These are phyloP conservation scores for Nakazawaea peltata DNA, from an alignment of 805 yeast genomes.

Conservation along the genomic window DNA sequence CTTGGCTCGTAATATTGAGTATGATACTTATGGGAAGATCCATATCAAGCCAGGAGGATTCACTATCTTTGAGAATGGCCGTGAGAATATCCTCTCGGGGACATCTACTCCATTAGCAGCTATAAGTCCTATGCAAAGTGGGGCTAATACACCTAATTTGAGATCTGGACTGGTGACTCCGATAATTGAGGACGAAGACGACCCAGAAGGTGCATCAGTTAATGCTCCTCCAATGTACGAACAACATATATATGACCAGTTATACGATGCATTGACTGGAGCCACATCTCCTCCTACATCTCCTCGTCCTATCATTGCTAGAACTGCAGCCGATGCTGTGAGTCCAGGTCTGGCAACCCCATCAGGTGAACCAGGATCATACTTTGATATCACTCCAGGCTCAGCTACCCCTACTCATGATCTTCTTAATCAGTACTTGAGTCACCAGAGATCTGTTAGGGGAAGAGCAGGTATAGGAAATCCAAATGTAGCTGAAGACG, in stretches of 20 bases:
- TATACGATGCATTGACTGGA: slow-evolving; percentile 26
- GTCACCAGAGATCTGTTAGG: slow-evolving; percentile 4
- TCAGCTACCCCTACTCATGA: slow-evolving; percentile 7
- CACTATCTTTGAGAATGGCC: slow-evolving; percentile 9
- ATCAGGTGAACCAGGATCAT: slow-evolving; percentile 4
- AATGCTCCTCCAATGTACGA: slow-evolving; percentile 36
- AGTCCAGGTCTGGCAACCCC: background rate
- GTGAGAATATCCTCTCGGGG: too few relatives aligned
- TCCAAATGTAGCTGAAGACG: slow-evolving; percentile 8
- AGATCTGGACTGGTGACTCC: slow-evolving; percentile 5
- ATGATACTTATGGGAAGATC: slow-evolving; percentile 17
- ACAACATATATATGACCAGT: slow-evolving; percentile 27
- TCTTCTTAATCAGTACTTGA: slow-evolving; percentile 5
- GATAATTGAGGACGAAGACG: slow-evolving; percentile 5
- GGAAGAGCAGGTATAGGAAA: slow-evolving; percentile 6
- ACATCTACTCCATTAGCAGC: background rate
- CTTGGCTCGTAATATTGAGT: slow-evolving; percentile 17
- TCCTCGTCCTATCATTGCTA: slow-evolving; percentile 8
- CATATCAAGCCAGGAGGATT: slow-evolving; percentile 15
- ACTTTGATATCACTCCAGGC: slow-evolving; percentile 8
- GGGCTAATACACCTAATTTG: background rate
- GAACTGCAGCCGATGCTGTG: slow-evolving; percentile 1
- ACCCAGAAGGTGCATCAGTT: slow-evolving; percentile 9
- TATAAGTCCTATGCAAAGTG: background rate
- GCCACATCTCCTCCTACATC: slow-evolving; percentile 13